Percentiles rank a stretch among this genome's conserved stretches.
Evolutionary conservation across 139 green algal genomes (phyloP).

Genomic region (Tetraselmis striata): DNA sequence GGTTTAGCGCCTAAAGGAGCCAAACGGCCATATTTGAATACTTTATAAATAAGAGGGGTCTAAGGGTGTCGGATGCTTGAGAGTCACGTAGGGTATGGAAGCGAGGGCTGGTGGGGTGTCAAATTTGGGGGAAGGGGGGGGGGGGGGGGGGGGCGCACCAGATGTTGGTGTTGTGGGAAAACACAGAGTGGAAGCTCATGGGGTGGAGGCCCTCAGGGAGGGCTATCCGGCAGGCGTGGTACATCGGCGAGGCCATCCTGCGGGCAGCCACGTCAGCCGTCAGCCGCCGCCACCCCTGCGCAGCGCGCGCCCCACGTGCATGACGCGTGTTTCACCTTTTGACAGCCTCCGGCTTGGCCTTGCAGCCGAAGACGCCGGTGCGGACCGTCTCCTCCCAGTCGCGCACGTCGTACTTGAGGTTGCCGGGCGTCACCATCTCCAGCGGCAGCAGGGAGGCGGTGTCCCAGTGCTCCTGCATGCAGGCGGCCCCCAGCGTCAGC

Average conservation of each 20-base stretch:
- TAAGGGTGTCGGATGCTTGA: no score
- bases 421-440: constrained; percentile 35
- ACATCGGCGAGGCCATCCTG: no score
- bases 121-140: no score
- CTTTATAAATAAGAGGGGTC: no score
- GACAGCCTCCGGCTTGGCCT: constrained; percentile 13
- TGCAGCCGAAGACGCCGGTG: constrained; percentile 6
- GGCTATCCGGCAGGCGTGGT: background rate
- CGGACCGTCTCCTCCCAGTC: constrained; percentile 21
- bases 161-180: constrained; percentile 65
- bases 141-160: constrained; percentile 22
- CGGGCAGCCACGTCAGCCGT: background rate
- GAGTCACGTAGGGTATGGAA: background rate
- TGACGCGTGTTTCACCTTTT: constrained; percentile 6
- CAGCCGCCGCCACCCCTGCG: background rate
- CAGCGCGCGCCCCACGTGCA: background rate
- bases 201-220: constrained; percentile 50
- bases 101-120: background rate
- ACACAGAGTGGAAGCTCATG: constrained; percentile 38
- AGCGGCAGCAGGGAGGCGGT: constrained; percentile 2
- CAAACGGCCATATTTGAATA: no score
- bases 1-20: no score
- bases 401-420: constrained; percentile 46
- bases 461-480: background rate
- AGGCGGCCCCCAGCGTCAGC: no score